Conservation (phyloP, 2,329 filamentous ascomycete genomes). For the Neofusicoccum laricinum region DNA sequence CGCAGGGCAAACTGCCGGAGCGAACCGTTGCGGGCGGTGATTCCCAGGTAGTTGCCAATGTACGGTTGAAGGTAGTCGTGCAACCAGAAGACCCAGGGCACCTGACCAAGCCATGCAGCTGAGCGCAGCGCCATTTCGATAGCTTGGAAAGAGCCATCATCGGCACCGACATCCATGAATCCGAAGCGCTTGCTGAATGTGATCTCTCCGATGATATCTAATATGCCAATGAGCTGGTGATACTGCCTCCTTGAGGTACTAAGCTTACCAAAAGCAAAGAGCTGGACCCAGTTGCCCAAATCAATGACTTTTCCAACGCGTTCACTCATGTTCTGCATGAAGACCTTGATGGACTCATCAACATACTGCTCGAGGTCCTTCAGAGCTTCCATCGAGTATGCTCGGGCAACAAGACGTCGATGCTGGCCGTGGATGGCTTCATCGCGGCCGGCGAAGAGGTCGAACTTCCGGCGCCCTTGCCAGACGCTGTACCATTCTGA, state of each 20-base stretch:
- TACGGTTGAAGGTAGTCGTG: conserved; percentile 35
- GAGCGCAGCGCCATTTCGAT: conserved; percentile 34
- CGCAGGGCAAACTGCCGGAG: conserved; percentile 31
- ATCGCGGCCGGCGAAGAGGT: conserved; percentile 39
- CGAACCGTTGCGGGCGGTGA: conserved; percentile 32
- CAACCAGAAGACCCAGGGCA: conserved; percentile 34
- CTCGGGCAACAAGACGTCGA: conserved; percentile 31
- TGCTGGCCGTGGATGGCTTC: conserved; percentile 36
- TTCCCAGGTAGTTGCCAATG: conserved; percentile 36
- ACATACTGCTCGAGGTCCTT: conserved; percentile 40
- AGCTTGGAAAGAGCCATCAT: conserved; percentile 33
- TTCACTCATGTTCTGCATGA: conserved; percentile 32
- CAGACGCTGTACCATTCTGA: conserved; percentile 40
- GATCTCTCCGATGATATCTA: conserved; percentile 43
- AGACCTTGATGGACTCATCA: conserved; percentile 34
- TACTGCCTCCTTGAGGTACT: too few species aligned
- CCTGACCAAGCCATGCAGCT: conserved; percentile 38
- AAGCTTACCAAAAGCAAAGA: conserved; percentile 38
- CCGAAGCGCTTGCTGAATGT: conserved; percentile 38
- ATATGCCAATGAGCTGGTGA: neutral
- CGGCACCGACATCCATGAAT: conserved; percentile 33
- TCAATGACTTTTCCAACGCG: conserved; percentile 27
- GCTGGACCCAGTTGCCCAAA: conserved; percentile 39
- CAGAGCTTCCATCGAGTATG: conserved; percentile 38
- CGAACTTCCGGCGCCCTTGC: conserved; percentile 39